Evolutionary conservation across 306 rosid genomes (phyloP), one percentile per base, ranked within the genome.

Genomic region (Prunus davidiana): DNA sequence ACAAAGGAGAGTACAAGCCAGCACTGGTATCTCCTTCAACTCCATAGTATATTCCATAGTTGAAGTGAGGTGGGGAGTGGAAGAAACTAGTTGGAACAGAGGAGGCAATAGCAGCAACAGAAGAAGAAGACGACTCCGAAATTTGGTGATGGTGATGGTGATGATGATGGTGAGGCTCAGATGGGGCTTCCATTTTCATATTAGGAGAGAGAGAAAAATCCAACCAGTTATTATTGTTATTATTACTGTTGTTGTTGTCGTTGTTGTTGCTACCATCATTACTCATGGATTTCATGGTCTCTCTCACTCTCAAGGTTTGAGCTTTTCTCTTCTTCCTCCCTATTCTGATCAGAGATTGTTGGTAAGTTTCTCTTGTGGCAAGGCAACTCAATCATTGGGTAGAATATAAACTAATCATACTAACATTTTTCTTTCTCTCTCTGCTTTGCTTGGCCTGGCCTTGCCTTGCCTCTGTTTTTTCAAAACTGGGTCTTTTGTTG

Each of bases 191-290:
- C 68, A 88, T 73, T 50, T 78, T 88, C 83, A 90, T 83, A 64
- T 88, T 88, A 61, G 93, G 93, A 38, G 93, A 90, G 76, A 88
- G 89, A 66, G 93, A 88, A 76, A 90, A 90, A 57, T 90, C 91
- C 81, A 92, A 74, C 93, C 92, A 90, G 84, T 82, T 86, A 78
- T 82, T 79, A 63, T 80, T 76, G 84, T 81, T 86, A 79, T 83
- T 81, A 68, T 80, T 77, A 82, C 80, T 71, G 74, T 69, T 78
- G 77, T 56, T 76, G 77, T 67, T 50, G 76, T 68, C 41, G 74
- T 69, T 78, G 77, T 49, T 76, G 77, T 18, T 78, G 69, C 63
- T 47, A 27, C 12, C 85, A 83, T 87, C 90, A 85, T 90, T 89
- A 50, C 83, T 81, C 77, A 74, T 83, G 73, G 84, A 71, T 86